phyloP scores from a whole-genome alignment of 1,284 basidiomycete genomes.

The Marasmius fiardii region DNA sequence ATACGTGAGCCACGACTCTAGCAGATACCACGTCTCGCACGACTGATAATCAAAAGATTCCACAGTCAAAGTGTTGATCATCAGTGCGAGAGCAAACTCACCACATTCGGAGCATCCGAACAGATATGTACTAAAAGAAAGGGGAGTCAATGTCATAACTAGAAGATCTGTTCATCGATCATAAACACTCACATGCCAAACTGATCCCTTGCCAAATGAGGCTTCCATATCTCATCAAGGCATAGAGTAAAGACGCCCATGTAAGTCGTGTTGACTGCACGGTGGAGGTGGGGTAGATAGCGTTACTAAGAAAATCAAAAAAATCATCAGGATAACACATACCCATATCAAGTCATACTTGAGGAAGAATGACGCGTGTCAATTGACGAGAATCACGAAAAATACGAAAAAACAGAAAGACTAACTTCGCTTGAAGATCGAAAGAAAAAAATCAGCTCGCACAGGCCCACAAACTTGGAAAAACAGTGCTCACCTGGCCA shows the following conservation, averaged over 20 bases:
- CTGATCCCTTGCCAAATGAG: slow-evolving; percentile 6
- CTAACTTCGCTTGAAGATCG: slow-evolving; percentile 1
- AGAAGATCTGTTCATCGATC: too few relatives aligned
- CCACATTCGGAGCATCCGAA: not conserved
- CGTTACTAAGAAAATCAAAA: not conserved
- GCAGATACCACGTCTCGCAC: slow-evolving; percentile 4
- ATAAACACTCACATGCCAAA: slow-evolving; percentile 5
- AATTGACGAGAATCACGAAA: not conserved
- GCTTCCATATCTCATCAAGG: slow-evolving; percentile 9
- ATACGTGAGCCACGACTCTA: slow-evolving; percentile 1
- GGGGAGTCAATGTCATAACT: not conserved
- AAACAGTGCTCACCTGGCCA: not conserved
- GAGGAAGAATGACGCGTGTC: not conserved
- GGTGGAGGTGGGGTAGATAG: too few relatives aligned
- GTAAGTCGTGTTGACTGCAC: slow-evolving; percentile 5
- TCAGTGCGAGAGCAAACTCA: not conserved
- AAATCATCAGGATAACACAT: not conserved
- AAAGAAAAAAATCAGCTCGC: not conserved
- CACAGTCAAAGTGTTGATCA: not conserved
- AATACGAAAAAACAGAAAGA: not conserved
- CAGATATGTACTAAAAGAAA: not conserved
- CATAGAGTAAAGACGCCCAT: slow-evolving; percentile 2
- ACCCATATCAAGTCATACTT: slow-evolving; percentile 10
- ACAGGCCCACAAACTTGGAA: not conserved
- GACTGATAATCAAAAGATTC: not conserved